Evolutionary conservation across 2,329 filamentous ascomycete genomes (phyloP).

Genomic region (Fusarium lyarnte): DNA sequence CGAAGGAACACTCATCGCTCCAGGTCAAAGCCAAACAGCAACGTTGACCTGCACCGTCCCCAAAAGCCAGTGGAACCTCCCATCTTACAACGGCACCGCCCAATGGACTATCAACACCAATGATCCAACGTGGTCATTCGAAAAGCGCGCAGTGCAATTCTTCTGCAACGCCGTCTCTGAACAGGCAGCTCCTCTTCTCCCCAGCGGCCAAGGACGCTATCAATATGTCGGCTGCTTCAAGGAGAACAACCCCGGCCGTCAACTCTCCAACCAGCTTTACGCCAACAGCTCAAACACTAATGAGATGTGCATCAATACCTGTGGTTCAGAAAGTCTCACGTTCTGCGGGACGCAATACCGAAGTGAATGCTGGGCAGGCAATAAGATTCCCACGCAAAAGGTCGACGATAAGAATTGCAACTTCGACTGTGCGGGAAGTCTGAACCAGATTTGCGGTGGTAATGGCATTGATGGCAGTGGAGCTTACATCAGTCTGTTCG

Average conservation of each 20-base stretch:
- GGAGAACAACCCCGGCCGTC: constrained; percentile 65
- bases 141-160: constrained; percentile 64
- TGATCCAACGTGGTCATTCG: constrained; percentile 55
- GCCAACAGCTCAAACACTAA: constrained; percentile 54
- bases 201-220: constrained; percentile 58
- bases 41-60: constrained; percentile 64
- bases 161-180: constrained; percentile 61
- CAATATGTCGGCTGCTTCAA: constrained; percentile 65
- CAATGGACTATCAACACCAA: constrained; percentile 68
- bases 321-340: constrained; percentile 46
- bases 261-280: constrained; percentile 56
- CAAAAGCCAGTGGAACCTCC: constrained; percentile 65
- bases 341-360: constrained; percentile 63
- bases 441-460: constrained; percentile 64
- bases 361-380: constrained; percentile 65
- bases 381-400: constrained; percentile 54
- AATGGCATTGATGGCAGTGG: constrained; percentile 52
- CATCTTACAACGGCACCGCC: constrained; percentile 59
- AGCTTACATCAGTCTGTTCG: constrained; percentile 61
- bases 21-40: constrained; percentile 62
- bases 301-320: constrained; percentile 57
- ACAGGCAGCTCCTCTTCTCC: constrained; percentile 60
- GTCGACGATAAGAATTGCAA: constrained; percentile 60
- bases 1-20: constrained; percentile 62
- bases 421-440: constrained; percentile 59